Base-by-base conservation (phyloP, 306 rosid species). In the Corylus heterophylla region DNA sequence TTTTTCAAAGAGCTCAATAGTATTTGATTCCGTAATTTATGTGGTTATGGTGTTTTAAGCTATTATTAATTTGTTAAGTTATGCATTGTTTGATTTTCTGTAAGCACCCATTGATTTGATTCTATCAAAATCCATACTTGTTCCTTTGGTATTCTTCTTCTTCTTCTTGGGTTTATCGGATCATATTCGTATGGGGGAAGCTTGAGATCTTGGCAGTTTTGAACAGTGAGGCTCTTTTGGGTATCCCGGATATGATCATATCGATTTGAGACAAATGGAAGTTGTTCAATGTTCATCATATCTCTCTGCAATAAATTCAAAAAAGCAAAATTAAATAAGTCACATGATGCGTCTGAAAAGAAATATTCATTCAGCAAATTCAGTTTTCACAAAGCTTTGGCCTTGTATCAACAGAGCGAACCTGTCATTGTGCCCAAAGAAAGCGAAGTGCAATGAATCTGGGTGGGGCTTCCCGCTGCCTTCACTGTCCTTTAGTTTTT, bases 21-120 rank as follows among this genome's bases (percentile, higher is more conserved):
- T 81, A 39, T 42, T 77, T 75, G 63, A 72, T 85, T 77, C 69
- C 77, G 87, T 44, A 75, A 54, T 79, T 84, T 79, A 49, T 50
- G 2, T 70, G 69, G 42, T 48, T 71, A 25, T 8, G 61, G 54
- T 47, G 77, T 10, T 75, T 61, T 56, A 11, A 27, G 35, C 4
- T 2, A 22, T 31, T 27, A 78, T 61, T n/a, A 49, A 49, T 49
- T 49, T 49, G 31, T 64, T 63, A 22, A 3, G 18, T 79, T 63
- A 73, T 78, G 73, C 27, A 50, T 42, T 48, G 45, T 71, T 58
- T 37, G 47, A 64, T 67, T 68, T 63, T 79, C 61, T 80, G 76
- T 76, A 68, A 83, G 74, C 29, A 22, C 63, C 63, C 45, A 80
- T 80, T 72, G 22, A 64, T 71, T 69, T 13, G 54, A 72, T 84